Evolutionary conservation across 1,284 basidiomycete species (phyloP).

Genomic region (Porogramme epimiltina): DNA sequence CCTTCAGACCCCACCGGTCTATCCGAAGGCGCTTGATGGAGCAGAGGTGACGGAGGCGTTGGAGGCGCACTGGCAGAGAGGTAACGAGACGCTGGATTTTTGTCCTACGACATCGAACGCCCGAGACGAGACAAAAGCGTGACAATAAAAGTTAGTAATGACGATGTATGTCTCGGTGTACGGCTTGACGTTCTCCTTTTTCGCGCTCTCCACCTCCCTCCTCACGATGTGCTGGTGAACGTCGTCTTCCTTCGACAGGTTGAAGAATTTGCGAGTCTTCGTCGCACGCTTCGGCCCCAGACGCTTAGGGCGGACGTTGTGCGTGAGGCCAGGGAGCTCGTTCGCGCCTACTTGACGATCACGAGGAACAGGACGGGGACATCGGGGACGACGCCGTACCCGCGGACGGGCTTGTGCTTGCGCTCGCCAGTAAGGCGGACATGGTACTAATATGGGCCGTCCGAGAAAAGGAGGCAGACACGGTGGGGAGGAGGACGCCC

Average conservation of each 20-base stretch:
- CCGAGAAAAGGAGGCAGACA: conserved; percentile 91
- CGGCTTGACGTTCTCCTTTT: conserved; percentile 93
- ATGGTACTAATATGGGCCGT: conserved; percentile 98
- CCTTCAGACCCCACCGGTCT: conserved; percentile 92
- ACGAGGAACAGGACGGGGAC: conserved; percentile 94
- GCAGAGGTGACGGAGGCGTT: no score
- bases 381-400: conserved; percentile 96
- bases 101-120: conserved; percentile 46
- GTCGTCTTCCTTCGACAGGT: conserved; percentile 97
- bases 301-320: conserved; percentile 92
- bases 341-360: conserved; percentile 95
- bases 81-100: conserved; percentile 94
- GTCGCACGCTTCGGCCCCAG: conserved; percentile 95
- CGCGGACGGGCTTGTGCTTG: conserved; percentile 98
- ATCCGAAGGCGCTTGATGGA: conserved; percentile 85
- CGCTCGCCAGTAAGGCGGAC: conserved; percentile 92
- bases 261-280: conserved; percentile 98
- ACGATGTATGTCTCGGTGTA: conserved; percentile 93
- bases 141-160: no score
- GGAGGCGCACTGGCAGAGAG: conserved; percentile 90
- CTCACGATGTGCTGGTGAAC: conserved; percentile 97
- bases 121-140: neutral
- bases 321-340: conserved; percentile 93
- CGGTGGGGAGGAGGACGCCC: conserved; percentile 96
- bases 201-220: conserved; percentile 85